Percentiles rank a stretch among this genome's conserved stretches.
phyloP scores from a whole-genome alignment of 129 eudicot genomes.

The Flaveria trinervia region DNA sequence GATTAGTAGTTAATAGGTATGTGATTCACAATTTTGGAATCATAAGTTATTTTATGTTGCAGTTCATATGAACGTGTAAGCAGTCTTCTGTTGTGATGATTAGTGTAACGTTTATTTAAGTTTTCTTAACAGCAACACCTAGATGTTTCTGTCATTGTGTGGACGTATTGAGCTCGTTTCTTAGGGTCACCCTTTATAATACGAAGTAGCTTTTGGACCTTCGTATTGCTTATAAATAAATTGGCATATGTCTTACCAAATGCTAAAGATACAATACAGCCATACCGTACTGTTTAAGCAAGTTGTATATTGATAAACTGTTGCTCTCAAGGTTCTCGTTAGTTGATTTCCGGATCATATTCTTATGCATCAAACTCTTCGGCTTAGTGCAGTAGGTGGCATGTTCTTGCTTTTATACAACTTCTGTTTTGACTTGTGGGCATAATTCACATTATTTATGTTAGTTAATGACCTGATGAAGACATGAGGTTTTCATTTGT shows the following conservation, averaged over 20 bases:
- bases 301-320: not conserved
- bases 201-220: not conserved
- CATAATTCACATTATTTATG: not conserved
- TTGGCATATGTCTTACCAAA: not conserved
- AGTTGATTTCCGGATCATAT: not conserved
- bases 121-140: too few relatives aligned
- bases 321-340: not conserved
- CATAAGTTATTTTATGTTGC: not conserved
- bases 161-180: not conserved
- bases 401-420: slow-evolving; percentile 1
- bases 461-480: not conserved
- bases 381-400: not conserved
- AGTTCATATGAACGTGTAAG: not conserved
- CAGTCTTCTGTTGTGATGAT: not conserved
- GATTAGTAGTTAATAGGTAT: slow-evolving; percentile 19
- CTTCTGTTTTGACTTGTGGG: not conserved
- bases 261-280: not conserved
- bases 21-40: not conserved
- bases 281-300: not conserved
- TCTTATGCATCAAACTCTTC: not conserved
- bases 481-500: not conserved
- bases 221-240: not conserved
- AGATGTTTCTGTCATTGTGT: not conserved
- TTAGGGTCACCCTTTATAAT: not conserved
- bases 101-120: not conserved